Conservation (phyloP, 495 filamentous ascomycete genomes). For the Podospora tetraspora region DNA sequence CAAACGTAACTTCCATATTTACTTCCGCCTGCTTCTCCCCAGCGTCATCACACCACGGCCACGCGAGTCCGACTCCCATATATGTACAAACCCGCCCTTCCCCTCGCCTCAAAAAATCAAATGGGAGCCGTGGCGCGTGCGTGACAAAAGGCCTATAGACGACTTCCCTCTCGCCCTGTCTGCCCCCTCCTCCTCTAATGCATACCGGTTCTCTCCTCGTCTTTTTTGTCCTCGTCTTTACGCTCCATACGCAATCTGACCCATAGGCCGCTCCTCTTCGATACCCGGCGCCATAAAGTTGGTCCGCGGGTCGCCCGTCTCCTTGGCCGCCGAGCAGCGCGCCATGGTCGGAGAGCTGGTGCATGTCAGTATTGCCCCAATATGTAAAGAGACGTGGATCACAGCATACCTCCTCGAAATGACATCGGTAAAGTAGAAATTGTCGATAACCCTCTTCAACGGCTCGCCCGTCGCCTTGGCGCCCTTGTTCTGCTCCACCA, state of each 20-base stretch:
- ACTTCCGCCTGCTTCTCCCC: background rate
- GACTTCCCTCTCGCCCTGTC: background rate
- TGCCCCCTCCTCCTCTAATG: background rate
- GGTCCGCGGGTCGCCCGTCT: conserved; percentile 60
- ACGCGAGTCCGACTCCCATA: conserved; percentile 4
- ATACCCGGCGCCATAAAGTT: conserved; percentile 83
- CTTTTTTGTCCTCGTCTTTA: conserved; percentile 25
- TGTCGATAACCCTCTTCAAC: conserved; percentile 77
- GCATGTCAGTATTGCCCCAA: conserved; percentile 17
- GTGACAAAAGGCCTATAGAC: conserved; percentile 16
- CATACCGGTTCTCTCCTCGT: conserved; percentile 5
- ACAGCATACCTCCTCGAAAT: conserved; percentile 80
- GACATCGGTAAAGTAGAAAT: conserved; percentile 96
- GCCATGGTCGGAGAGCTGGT: conserved; percentile 93
- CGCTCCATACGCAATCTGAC: conserved; percentile 46
- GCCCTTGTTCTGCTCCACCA: conserved; percentile 94
- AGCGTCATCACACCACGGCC: background rate
- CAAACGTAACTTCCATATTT: conserved; percentile 7
- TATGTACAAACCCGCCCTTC: conserved; percentile 11
- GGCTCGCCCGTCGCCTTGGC: conserved; percentile 57
- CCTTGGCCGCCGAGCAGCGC: conserved; percentile 82
- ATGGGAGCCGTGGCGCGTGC: conserved; percentile 1
- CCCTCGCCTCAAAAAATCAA: background rate
- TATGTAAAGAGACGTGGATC: background rate
- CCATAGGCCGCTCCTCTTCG: conserved; percentile 47